Evolutionary conservation across 805 yeast species (phyloP).

Genomic region (Sugiyamaella marilandica): DNA sequence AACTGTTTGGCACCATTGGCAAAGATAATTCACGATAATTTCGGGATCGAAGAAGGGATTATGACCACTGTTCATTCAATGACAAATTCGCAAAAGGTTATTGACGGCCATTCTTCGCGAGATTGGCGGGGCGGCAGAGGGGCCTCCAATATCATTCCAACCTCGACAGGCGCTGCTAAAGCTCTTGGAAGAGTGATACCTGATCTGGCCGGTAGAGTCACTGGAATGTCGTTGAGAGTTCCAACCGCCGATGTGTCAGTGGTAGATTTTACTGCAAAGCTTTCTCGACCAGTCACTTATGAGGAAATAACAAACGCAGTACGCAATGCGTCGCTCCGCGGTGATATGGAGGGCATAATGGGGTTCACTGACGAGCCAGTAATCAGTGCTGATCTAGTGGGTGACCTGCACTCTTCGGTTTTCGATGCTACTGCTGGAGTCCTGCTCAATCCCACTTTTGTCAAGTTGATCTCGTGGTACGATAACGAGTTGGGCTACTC

Average conservation of each 20-base stretch:
- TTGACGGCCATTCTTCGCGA: slow-evolving; percentile 93
- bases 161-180: slow-evolving; percentile 96
- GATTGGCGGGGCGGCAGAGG: slow-evolving; percentile 99
- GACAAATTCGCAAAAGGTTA: slow-evolving; percentile 94
- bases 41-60: slow-evolving; percentile 84
- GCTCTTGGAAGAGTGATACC: slow-evolving; percentile 95
- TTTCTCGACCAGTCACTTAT: slow-evolving; percentile 68
- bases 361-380: slow-evolving; percentile 91
- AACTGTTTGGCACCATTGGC: slow-evolving; percentile 93
- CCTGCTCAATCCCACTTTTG: slow-evolving; percentile 77
- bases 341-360: slow-evolving; percentile 70
- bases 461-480: slow-evolving; percentile 89
- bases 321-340: slow-evolving; percentile 70
- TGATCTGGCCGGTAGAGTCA: slow-evolving; percentile 80
- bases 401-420: slow-evolving; percentile 78
- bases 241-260: slow-evolving; percentile 91
- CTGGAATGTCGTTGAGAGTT: slow-evolving; percentile 90
- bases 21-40: slow-evolving; percentile 77
- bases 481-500: slow-evolving; percentile 95
- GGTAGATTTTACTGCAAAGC: slow-evolving; percentile 83
- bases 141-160: slow-evolving; percentile 91
- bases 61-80: slow-evolving; percentile 95
- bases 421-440: slow-evolving; percentile 90
- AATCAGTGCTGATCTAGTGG: slow-evolving; percentile 82
- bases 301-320: slow-evolving; percentile 74